Base-by-base conservation (phyloP, 2,329 filamentous ascomycete species). In the Aspergillus sp. region DNA sequence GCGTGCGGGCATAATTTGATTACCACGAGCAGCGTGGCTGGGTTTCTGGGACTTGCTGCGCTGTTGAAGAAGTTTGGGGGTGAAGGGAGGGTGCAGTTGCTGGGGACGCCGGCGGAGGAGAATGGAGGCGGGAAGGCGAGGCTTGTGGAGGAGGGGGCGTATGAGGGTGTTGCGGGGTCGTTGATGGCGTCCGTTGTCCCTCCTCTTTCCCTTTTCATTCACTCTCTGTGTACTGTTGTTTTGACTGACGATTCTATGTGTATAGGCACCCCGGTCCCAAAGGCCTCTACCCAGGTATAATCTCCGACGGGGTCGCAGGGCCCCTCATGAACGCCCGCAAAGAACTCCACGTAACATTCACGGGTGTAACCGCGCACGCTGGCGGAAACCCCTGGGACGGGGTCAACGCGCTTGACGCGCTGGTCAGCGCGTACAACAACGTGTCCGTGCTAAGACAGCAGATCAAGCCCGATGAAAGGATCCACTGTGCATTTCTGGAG, bases 351-450 rank as follows among this genome's bases (percentile, higher is more conserved):
- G 67, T 71, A 38, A 66, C 68, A 51, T 77, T 74, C 49, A 61
- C 57, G 0, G 81, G 80, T 1, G 72, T 71, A 43, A 75, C 74
- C 47, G 78, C 80, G 0, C 80, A 83, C 52, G 79, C 79, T 0
- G 79, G 75, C 0, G 73, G 74, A 3, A 74, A 68, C n/a, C 80
- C 79, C 0, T 82, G 79, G 79, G 68, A 78, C 4, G 80, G 80
- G 0, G 70, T 78, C 53, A 83, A 83, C 56, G 80, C 80, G 0
- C 70, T 82, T 0, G 80, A 83, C 53, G 79, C 79, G 0, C 57
- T 80, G 20, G 67, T 82, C 2, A 67, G 70, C 0, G 73, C 67
- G 0, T 73, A 72, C 49, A 65, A 65, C 42, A 67, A 66, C 39
- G 60, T 83, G 3, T 73, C 75, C 0, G 68, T 78, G 0, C 66